A percentile compares a stretch with the other conserved stretches of the same genome.
phyloP scores from a whole-genome alignment of 2,329 filamentous ascomycete species.

The Microdochium paspali region DNA sequence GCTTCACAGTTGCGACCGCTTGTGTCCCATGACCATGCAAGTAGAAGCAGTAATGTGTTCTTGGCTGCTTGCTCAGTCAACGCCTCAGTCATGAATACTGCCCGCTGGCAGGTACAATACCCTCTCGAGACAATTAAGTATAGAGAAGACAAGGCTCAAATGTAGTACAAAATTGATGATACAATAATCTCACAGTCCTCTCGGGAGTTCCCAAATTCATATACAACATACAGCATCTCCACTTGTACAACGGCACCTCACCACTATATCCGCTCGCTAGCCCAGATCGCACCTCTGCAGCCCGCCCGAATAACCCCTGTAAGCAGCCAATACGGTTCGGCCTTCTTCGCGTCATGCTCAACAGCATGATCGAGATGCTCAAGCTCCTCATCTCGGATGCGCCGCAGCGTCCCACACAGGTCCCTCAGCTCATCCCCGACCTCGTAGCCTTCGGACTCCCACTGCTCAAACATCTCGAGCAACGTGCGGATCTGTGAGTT shows the following conservation, averaged over 20 bases:
- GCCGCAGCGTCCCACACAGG: constrained; percentile 63
- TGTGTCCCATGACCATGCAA: too few species aligned
- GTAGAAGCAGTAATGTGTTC: too few species aligned
- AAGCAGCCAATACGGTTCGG: constrained; percentile 79
- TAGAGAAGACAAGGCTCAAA: too few species aligned
- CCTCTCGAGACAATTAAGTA: too few species aligned
- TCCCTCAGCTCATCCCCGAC: constrained; percentile 68
- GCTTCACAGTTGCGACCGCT: too few species aligned
- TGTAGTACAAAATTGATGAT: too few species aligned
- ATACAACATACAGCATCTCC: neutral
- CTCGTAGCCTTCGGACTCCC: constrained; percentile 69
- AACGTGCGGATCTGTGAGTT: constrained; percentile 81
- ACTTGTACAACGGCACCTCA: neutral
- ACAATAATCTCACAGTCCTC: too few species aligned
- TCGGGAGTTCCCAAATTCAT: too few species aligned
- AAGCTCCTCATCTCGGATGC: constrained; percentile 89
- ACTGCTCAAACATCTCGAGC: constrained; percentile 69
- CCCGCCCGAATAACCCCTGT: constrained; percentile 83
- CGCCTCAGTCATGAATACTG: too few species aligned
- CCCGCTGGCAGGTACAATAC: too few species aligned
- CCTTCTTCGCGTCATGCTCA: constrained; percentile 84
- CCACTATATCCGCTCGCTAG: constrained; percentile 61
- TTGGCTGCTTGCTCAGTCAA: too few species aligned
- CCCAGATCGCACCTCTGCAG: constrained; percentile 86
- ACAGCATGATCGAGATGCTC: constrained; percentile 96